These are phyloP conservation scores for Dendrobium huoshanense DNA, from an alignment of 106 monocot genomes.

Conservation along the genomic window DNA sequence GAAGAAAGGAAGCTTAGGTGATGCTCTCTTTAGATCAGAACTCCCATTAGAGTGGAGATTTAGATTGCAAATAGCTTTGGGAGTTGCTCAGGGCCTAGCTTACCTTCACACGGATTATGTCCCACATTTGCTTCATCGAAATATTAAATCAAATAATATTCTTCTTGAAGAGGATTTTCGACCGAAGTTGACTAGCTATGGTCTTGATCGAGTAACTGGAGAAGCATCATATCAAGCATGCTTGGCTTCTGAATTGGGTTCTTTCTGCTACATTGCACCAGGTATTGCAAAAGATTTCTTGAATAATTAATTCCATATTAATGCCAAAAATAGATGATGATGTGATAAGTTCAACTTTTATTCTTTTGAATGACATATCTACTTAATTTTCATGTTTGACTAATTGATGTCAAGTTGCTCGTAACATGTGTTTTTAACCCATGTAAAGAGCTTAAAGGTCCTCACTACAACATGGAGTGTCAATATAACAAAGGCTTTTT, in stretches of 20 bases:
- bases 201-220: constrained; percentile 44
- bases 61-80: constrained; percentile 47
- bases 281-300: constrained; percentile 23
- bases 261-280: constrained; percentile 57
- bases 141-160: constrained; percentile 56
- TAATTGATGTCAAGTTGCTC: no score
- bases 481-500: no score
- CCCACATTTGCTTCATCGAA: constrained; percentile 43
- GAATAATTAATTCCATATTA: not conserved
- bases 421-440: no score
- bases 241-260: constrained; percentile 38
- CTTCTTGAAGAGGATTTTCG: constrained; percentile 50
- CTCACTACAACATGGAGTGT: no score
- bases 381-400: no score
- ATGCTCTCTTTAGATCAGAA: constrained; percentile 21
- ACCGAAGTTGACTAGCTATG: constrained; percentile 45
- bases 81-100: constrained; percentile 43
- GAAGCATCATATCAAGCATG: constrained; percentile 30
- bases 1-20: constrained; percentile 50
- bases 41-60: constrained; percentile 30
- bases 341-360: not conserved
- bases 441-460: no score
- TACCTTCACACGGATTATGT: constrained; percentile 63
- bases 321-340: not conserved
- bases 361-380: not conserved